Percentiles rank a stretch among this genome's conserved stretches.
phyloP scores from a whole-genome alignment of 371 early-diverging fungal genomes.

The Syncephalastrum sp. region DNA sequence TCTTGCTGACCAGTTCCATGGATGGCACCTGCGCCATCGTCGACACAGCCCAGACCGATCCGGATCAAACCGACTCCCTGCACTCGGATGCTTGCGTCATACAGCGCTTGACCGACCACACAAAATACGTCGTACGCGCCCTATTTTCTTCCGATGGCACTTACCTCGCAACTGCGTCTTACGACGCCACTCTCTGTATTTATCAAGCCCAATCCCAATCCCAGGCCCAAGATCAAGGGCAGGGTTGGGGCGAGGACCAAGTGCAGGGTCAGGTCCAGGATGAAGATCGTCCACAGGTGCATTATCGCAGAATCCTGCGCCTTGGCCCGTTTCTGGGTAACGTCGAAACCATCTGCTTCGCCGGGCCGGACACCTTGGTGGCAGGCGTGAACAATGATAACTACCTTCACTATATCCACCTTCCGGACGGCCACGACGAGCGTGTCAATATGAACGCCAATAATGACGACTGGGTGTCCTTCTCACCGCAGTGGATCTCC shows the following conservation, averaged over 20 bases:
- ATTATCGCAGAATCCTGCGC: conserved; percentile 25
- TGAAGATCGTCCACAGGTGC: conserved; percentile 6
- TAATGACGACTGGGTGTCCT: conserved; percentile 82
- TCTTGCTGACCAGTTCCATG: conserved; percentile 72
- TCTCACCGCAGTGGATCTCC: conserved; percentile 70
- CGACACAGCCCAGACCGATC: conserved; percentile 49
- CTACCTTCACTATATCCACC: conserved; percentile 67
- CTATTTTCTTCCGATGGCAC: conserved; percentile 61
- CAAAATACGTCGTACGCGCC: conserved; percentile 68
- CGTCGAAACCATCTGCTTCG: conserved; percentile 61
- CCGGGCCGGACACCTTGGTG: conserved; percentile 44
- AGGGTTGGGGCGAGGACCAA: neutral
- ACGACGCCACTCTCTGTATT: conserved; percentile 67
- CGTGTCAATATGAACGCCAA: conserved; percentile 74
- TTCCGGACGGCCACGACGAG: conserved; percentile 27
- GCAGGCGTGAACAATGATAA: conserved; percentile 72
- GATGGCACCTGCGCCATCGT: conserved; percentile 64
- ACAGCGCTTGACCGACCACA: conserved; percentile 65
- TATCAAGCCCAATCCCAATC: conserved; percentile 30
- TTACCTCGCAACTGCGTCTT: conserved; percentile 64
- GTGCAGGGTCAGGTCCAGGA: neutral
- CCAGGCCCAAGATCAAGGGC: conserved; percentile 1
- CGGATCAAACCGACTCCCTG: conserved; percentile 13
- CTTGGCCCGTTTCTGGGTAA: conserved; percentile 54
- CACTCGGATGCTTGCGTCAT: conserved; percentile 14